These are phyloP conservation scores for Microbotryum intermedium DNA, from an alignment of 1,284 basidiomycete species.

Conservation along the genomic window DNA sequence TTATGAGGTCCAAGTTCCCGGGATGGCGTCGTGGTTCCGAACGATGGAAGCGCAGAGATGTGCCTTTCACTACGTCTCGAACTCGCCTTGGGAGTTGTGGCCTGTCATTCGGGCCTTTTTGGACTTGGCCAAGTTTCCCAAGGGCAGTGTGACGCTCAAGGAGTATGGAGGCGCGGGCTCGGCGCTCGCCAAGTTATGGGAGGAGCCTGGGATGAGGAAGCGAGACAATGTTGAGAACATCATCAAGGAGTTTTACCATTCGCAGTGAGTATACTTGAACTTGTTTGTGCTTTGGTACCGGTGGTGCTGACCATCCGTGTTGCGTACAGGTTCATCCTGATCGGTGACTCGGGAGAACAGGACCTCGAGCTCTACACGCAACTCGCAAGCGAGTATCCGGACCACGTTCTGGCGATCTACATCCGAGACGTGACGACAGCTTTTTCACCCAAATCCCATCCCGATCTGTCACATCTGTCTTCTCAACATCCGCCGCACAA, in stretches of 20 bases:
- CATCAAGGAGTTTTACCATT: conserved; percentile 56
- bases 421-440: conserved; percentile 58
- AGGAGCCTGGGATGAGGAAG: conserved; percentile 64
- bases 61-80: conserved; percentile 59
- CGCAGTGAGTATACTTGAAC: neutral
- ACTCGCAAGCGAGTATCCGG: conserved; percentile 57
- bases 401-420: conserved; percentile 52
- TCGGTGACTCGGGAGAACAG: conserved; percentile 82
- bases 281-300: neutral
- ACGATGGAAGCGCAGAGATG: conserved; percentile 48
- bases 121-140: conserved; percentile 53
- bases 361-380: conserved; percentile 60
- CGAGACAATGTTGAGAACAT: conserved; percentile 56
- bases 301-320: neutral
- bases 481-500: neutral
- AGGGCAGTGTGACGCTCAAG: conserved; percentile 55
- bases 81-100: conserved; percentile 78
- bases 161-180: conserved; percentile 62
- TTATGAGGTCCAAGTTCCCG: conserved; percentile 60
- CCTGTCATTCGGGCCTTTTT: conserved; percentile 73
- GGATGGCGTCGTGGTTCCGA: conserved; percentile 64
- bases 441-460: neutral
- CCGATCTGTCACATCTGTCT: neutral
- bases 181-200: conserved; percentile 63
- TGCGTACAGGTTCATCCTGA: conserved; percentile 65